phyloP scores from a whole-genome alignment of 441 rosid genomes.

The Corymbia citriodora region DNA sequence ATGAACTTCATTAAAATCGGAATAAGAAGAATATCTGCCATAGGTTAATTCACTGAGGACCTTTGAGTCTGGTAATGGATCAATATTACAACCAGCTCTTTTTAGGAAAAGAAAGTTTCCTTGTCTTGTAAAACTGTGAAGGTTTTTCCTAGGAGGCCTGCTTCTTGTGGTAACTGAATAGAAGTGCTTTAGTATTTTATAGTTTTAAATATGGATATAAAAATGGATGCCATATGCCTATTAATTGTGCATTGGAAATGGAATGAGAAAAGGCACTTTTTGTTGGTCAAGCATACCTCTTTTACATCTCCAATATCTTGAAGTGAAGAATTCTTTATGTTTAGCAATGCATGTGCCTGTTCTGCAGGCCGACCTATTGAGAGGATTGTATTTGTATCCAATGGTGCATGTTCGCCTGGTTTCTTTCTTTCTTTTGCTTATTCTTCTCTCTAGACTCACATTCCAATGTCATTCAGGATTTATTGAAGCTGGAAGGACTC shows the following conservation, averaged over 20 bases:
- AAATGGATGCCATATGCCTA: not conserved
- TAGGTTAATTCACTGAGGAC: not conserved
- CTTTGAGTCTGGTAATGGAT: not conserved
- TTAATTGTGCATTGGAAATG: not conserved
- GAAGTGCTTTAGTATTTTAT: not conserved
- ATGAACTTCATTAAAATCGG: not conserved
- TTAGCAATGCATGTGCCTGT: not conserved
- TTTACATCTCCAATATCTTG: not conserved
- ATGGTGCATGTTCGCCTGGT: not conserved
- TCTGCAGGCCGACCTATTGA: not conserved
- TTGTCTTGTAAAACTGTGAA: not conserved
- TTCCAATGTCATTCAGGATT: constrained; percentile 43
- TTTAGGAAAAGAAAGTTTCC: not conserved
- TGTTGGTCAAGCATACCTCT: not conserved
- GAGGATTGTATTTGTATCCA: not conserved
- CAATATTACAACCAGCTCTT: not conserved
- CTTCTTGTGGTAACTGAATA: not conserved
- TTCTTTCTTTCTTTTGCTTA: not conserved
- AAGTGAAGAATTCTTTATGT: not conserved
- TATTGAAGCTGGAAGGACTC: constrained; percentile 79
- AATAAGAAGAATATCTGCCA: not conserved
- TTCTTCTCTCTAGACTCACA: not conserved
- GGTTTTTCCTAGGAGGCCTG: not conserved
- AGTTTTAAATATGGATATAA: not conserved
- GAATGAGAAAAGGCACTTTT: not conserved